These are phyloP conservation scores for Davidsoniella virescens DNA, from an alignment of 2,329 filamentous ascomycete species.

Conservation along the genomic window DNA sequence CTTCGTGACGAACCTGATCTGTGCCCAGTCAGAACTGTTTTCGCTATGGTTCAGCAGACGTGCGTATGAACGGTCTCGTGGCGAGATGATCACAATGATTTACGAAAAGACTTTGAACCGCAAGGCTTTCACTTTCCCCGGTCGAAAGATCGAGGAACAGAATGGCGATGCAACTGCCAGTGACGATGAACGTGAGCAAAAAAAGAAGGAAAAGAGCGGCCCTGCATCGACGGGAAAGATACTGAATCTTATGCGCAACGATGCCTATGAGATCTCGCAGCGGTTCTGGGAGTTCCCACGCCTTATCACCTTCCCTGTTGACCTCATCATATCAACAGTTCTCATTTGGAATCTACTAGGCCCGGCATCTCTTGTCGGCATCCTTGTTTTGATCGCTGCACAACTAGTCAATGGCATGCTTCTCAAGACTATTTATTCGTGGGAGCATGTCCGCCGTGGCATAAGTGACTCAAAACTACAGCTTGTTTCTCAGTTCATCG, in stretches of 20 bases:
- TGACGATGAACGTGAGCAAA: conserved; percentile 10
- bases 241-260: conserved; percentile 67
- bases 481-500: conserved; percentile 70
- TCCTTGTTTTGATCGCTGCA: conserved; percentile 35
- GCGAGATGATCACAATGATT: conserved; percentile 71
- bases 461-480: conserved; percentile 68
- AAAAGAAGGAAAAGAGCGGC: neutral
- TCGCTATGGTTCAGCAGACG: conserved; percentile 70
- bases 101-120: conserved; percentile 61
- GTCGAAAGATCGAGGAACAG: conserved; percentile 15
- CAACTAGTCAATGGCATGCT: conserved; percentile 54
- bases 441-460: conserved; percentile 53
- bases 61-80: conserved; percentile 67
- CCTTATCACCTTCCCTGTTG: conserved; percentile 61
- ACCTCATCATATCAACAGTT: conserved; percentile 55
- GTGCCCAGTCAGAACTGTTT: conserved; percentile 50
- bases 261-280: conserved; percentile 69
- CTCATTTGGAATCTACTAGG: conserved; percentile 68
- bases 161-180: conserved; percentile 12
- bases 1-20: conserved; percentile 42
- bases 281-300: conserved; percentile 74
- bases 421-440: conserved; percentile 28
- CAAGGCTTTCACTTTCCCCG: conserved; percentile 35
- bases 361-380: conserved; percentile 50
- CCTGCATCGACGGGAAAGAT: conserved; percentile 74